Percentiles rank a stretch among this genome's conserved stretches.
phyloP scores from a whole-genome alignment of 371 early-diverging fungal genomes.

The Dichotomocladium elegans region DNA sequence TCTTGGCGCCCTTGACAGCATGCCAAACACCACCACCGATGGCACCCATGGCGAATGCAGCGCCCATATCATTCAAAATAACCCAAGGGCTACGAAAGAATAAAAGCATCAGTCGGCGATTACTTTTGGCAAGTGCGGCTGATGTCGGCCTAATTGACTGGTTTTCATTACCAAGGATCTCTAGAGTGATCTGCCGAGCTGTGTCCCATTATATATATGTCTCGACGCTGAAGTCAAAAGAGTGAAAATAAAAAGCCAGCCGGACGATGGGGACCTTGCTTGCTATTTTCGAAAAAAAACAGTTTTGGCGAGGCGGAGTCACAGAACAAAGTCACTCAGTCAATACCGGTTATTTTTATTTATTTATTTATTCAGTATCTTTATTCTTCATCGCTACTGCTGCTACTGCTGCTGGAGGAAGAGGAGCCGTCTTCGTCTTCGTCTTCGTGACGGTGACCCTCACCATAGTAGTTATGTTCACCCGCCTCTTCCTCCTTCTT shows the following conservation, averaged over 20 bases:
- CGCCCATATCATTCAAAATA: slow-evolving; percentile 94
- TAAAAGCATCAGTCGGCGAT: background rate
- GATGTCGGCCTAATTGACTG: background rate
- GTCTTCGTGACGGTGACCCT: too few relatives aligned
- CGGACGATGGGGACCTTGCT: too few relatives aligned
- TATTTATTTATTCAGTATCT: too few relatives aligned
- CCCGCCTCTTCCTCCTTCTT: slow-evolving; percentile 9
- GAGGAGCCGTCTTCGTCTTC: too few relatives aligned
- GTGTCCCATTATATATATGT: slow-evolving; percentile 31
- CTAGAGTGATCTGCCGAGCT: slow-evolving; percentile 45
- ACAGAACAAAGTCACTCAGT: too few relatives aligned
- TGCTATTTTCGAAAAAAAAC: too few relatives aligned
- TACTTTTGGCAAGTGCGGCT: background rate
- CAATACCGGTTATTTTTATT: too few relatives aligned
- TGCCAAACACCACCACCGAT: slow-evolving; percentile 96
- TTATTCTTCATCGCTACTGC: too few relatives aligned
- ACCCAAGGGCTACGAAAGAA: slow-evolving; percentile 78
- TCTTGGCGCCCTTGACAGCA: slow-evolving; percentile 94
- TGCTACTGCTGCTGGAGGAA: too few relatives aligned
- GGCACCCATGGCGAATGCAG: slow-evolving; percentile 96
- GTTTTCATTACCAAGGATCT: slow-evolving; percentile 47
- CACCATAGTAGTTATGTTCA: background rate
- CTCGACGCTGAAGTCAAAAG: background rate
- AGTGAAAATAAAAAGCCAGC: too few relatives aligned
- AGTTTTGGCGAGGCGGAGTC: too few relatives aligned